A percentile compares a stretch with the other conserved stretches of the same genome.
phyloP scores from a whole-genome alignment of 2,329 filamentous ascomycete genomes.

The Talaromyces albobiverticillius region DNA sequence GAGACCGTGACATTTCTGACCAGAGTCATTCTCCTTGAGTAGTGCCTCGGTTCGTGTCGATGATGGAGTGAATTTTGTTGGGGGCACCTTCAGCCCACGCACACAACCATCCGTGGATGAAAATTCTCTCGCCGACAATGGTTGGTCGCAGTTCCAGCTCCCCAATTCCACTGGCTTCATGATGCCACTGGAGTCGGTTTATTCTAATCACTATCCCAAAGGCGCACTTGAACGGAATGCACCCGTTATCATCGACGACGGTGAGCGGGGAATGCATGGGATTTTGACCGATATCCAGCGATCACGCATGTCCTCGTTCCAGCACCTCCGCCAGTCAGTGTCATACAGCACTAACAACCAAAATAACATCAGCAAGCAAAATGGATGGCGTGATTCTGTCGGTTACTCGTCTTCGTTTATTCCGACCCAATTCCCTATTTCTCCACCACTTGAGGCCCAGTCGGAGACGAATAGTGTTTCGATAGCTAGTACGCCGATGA shows the following conservation, averaged over 20 bases:
- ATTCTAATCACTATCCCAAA: constrained; percentile 35
- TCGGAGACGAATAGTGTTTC: constrained; percentile 8
- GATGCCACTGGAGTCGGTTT: constrained; percentile 30
- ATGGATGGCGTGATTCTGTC: constrained; percentile 13
- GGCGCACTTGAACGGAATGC: constrained; percentile 23
- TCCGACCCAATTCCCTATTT: constrained; percentile 13
- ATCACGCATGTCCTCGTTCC: constrained; percentile 9
- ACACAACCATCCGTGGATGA: constrained; percentile 37
- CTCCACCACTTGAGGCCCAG: constrained; percentile 15
- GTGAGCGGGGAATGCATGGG: constrained; percentile 16
- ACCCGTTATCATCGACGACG: constrained; percentile 36
- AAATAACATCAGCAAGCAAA: background rate
- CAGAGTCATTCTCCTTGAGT: constrained; percentile 7
- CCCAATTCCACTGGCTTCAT: constrained; percentile 30
- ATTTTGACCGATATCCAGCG: constrained; percentile 8
- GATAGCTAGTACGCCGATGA: constrained; percentile 6
- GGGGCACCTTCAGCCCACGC: constrained; percentile 35
- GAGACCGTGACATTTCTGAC: background rate
- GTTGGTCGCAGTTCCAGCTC: constrained; percentile 37
- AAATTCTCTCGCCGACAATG: constrained; percentile 35
- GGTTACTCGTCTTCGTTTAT: constrained; percentile 4
- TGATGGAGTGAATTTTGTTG: constrained; percentile 31
- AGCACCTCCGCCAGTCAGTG: constrained; percentile 9
- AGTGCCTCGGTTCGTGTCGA: constrained; percentile 32
- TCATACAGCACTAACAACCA: background rate